Evolutionary conservation across 208 protist species (phyloP).

Genomic region (Leishmania major): DNA sequence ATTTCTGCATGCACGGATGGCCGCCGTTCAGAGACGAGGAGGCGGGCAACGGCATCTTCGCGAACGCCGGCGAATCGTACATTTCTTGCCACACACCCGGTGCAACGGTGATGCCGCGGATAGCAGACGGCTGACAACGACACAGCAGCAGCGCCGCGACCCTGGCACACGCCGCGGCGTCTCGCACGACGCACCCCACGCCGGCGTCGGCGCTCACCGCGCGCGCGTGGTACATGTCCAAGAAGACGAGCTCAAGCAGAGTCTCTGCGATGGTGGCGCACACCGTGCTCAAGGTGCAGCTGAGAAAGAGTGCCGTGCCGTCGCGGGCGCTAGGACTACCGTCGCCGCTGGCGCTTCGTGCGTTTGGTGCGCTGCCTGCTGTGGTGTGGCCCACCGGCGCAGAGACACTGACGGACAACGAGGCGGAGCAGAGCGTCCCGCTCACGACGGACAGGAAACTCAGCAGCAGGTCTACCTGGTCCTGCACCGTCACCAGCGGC

Average conservation of each 20-base stretch:
- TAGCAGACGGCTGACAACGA: slow-evolving; percentile 34
- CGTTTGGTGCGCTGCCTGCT: not conserved
- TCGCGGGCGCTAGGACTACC: not conserved
- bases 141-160: slow-evolving; percentile 38
- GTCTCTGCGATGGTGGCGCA: slow-evolving; percentile 27
- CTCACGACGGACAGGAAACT: slow-evolving; percentile 32
- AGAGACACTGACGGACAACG: not conserved
- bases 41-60: slow-evolving; percentile 6
- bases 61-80: slow-evolving; percentile 32
- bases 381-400: not conserved
- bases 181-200: slow-evolving; percentile 26
- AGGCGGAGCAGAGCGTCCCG: slow-evolving; percentile 24
- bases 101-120: slow-evolving; percentile 7
- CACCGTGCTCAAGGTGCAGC: slow-evolving; percentile 10
- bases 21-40: slow-evolving; percentile 7
- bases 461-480: slow-evolving; percentile 38
- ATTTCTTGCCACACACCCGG: slow-evolving; percentile 20
- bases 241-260: slow-evolving; percentile 25
- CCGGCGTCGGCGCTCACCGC: slow-evolving; percentile 9
- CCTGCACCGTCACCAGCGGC: slow-evolving; percentile 32
- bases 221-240: slow-evolving; percentile 29
- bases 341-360: not conserved
- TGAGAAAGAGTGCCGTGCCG: slow-evolving; percentile 6
- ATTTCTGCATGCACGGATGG: slow-evolving; percentile 22
- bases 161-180: slow-evolving; percentile 28